Evolutionary conservation across 1,139 yeast genomes (phyloP), one percentile per base, ranked within the genome.

Genomic region (Candida pseudoviswanathii): DNA sequence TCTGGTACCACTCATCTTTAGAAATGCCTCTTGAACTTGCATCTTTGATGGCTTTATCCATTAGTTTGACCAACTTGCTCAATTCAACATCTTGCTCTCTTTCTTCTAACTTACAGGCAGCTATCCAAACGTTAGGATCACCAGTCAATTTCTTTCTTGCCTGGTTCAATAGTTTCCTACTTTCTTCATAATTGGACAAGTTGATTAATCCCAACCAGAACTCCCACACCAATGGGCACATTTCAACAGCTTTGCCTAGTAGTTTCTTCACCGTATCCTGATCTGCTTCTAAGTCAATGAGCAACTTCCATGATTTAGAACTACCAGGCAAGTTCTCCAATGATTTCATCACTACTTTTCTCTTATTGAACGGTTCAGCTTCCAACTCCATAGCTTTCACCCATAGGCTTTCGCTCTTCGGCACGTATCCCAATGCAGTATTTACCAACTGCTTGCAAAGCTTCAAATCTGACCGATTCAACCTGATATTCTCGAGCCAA

Each of bases 401-500:
- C 99, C 99, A 94, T 10, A 94, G 66, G 38, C 71, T 71, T 43
- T 81, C 77, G 1, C 91, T 83, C 39, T 67, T 69, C 0, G 82
- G 78, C 48, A 84, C 79, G 58, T 71, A 77, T 49, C 73, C 71
- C 4, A 92, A 76, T 0, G 89, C 97, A 47, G 84, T 84, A 0
- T 87, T 80, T 3, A 85, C 84, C 22, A 91, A 73, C 1, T 73
- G 65, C 59, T 81, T 85, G 54, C 85, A 73, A 9, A 70, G 56
- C 41, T 67, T 64, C 9, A 53, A 48, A 2, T 76, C 77, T 33
- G 82, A 79, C 11, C 71, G 64, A 61, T 89, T 85, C n/a, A 92
- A 67, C 42, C 90, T 75, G 8, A 94, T 74, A 60, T 78, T 85
- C 55, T 89, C 96, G 4, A 92, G 65, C 99, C 99, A 94, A 0